phyloP scores from a whole-genome alignment of 2,329 filamentous ascomycete genomes.

The Aspergillus carbonarius region DNA sequence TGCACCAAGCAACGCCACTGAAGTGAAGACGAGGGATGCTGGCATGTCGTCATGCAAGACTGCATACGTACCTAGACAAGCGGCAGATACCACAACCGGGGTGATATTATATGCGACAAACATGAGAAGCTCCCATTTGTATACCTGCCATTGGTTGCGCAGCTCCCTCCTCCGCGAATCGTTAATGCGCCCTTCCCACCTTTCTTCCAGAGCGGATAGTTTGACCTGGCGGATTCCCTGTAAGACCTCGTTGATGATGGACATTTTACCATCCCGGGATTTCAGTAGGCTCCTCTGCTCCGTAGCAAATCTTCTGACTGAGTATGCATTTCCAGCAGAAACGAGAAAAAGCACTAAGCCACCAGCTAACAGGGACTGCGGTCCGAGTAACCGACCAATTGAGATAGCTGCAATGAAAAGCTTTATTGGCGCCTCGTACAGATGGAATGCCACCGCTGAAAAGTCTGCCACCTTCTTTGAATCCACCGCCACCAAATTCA shows the following conservation, averaged over 20 bases:
- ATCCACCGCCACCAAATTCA: slow-evolving; percentile 2
- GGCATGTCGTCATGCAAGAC: slow-evolving; percentile 1
- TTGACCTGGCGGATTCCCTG: slow-evolving; percentile 2
- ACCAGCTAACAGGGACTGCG: background rate
- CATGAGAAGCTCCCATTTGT: slow-evolving; percentile 4
- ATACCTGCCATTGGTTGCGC: slow-evolving; percentile 2
- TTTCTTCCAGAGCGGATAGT: background rate
- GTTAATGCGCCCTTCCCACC: slow-evolving; percentile 1
- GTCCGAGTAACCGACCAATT: background rate
- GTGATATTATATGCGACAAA: slow-evolving; percentile 1
- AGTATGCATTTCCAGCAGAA: background rate
- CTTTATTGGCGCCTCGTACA: background rate
- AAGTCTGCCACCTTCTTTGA: slow-evolving; percentile 3
- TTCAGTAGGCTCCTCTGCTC: background rate
- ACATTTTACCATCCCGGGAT: background rate
- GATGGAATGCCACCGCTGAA: background rate
- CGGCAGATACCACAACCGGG: background rate
- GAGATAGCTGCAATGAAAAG: background rate
- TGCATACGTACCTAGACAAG: slow-evolving; percentile 3
- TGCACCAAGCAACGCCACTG: background rate
- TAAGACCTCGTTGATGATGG: background rate
- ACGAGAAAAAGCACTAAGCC: background rate
- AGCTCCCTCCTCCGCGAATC: background rate
- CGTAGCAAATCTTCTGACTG: background rate
- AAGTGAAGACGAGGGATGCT: background rate